Evolutionary conservation across 2,329 filamentous ascomycete species (phyloP).

Genomic region (Cladobotryum protrusum): DNA sequence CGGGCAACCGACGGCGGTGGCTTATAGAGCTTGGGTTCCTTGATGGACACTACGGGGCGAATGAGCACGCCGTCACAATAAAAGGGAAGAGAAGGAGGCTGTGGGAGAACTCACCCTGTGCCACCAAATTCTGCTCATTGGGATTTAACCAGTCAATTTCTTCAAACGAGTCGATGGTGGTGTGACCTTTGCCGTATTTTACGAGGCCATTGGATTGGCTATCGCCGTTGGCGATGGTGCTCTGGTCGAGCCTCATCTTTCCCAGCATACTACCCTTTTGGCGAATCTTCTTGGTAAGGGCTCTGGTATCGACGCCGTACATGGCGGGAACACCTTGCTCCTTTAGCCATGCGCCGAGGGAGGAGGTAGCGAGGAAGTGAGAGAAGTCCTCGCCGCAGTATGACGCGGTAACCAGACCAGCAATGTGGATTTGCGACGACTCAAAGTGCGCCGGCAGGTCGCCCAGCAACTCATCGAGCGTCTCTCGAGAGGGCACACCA

Average conservation of each 20-base stretch:
- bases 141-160: slow-evolving; percentile 83
- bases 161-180: slow-evolving; percentile 55
- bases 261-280: slow-evolving; percentile 95
- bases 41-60: slow-evolving; percentile 69
- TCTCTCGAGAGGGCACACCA: slow-evolving; percentile 83
- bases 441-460: slow-evolving; percentile 92
- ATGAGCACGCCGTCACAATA: slow-evolving; percentile 32
- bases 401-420: slow-evolving; percentile 81
- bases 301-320: slow-evolving; percentile 89
- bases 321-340: slow-evolving; percentile 92
- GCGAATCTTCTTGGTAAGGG: slow-evolving; percentile 88
- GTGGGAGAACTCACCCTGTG: slow-evolving; percentile 66
- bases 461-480: slow-evolving; percentile 75
- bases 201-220: slow-evolving; percentile 32
- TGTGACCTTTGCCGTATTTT: slow-evolving; percentile 8
- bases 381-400: slow-evolving; percentile 95
- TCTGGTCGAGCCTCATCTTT: slow-evolving; percentile 68
- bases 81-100: slow-evolving; percentile 7
- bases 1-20: slow-evolving; percentile 65
- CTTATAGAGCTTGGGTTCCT: slow-evolving; percentile 77
- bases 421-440: slow-evolving; percentile 85
- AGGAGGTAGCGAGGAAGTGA: slow-evolving; percentile 86
- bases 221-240: slow-evolving; percentile 40
- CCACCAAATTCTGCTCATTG: slow-evolving; percentile 87
- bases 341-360: slow-evolving; percentile 90